Conservation (phyloP, 225 moss, liverwort and hornwort genomes). For the Pseudisothecium myosuroides region DNA sequence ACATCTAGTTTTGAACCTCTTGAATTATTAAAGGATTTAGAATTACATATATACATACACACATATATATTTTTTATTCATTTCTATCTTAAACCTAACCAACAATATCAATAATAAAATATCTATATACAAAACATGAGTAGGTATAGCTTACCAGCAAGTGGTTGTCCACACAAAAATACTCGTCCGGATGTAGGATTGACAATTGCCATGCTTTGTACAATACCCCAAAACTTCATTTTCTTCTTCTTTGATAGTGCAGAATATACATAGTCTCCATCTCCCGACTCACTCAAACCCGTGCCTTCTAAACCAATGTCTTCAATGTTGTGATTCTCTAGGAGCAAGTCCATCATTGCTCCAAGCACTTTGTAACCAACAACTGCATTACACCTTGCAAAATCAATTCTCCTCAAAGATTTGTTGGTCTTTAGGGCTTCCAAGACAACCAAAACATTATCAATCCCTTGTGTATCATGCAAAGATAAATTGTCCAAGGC, state of each 20-base stretch:
- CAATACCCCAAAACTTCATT: neutral
- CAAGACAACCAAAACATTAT: too few species aligned
- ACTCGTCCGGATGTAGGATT: neutral
- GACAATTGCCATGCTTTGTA: neutral
- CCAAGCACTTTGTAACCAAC: neutral
- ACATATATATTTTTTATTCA: neutral
- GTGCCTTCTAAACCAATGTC: accelerated
- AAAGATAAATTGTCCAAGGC: too few species aligned
- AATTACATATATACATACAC: too few species aligned
- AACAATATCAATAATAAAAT: neutral
- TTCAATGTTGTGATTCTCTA: neutral
- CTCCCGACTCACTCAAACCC: accelerated
- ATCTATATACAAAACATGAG: neutral
- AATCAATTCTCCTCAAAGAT: neutral
- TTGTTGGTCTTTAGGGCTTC: neutral
- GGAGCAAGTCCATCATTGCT: neutral
- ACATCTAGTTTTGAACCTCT: too few species aligned
- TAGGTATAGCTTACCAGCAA: neutral
- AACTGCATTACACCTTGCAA: too few species aligned
- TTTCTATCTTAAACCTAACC: neutral
- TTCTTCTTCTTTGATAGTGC: neutral
- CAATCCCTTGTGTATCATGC: neutral
- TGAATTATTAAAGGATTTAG: too few species aligned
- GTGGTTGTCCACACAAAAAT: neutral
- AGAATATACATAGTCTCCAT: neutral